Evolutionary conservation across 331 rosid species (phyloP).

Genomic region (Cucumis variabilis): DNA sequence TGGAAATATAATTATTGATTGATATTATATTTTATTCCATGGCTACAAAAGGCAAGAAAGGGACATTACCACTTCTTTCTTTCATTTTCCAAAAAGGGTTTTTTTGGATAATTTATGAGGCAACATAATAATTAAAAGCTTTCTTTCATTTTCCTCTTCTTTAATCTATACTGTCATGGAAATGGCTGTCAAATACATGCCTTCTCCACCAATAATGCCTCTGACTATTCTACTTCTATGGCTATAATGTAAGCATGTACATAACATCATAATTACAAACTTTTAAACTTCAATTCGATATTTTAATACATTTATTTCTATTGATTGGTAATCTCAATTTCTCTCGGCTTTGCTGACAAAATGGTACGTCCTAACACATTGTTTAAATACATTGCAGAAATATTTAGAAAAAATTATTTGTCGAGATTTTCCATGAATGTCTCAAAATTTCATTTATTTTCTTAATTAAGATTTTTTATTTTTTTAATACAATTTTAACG

Average conservation of each 20-base stretch:
- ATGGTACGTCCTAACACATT: no score
- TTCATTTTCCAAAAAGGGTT: neutral
- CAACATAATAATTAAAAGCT: constrained; percentile 4
- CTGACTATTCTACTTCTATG: neutral
- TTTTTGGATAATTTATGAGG: neutral
- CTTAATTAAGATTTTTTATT: no score
- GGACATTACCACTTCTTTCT: neutral
- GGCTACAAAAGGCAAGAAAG: neutral
- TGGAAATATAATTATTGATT: neutral
- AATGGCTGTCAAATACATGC: neutral
- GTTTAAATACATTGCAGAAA: no score
- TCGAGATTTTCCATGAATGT: no score
- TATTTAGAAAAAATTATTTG: no score
- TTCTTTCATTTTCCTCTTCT: neutral
- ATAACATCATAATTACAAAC: neutral
- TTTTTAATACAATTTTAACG: no score
- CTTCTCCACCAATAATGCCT: neutral
- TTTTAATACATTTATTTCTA: neutral
- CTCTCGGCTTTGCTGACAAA: neutral
- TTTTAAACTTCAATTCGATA: neutral
- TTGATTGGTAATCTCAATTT: neutral
- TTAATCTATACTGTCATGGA: neutral
- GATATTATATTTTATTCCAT: constrained; percentile 9
- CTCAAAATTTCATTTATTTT: no score
- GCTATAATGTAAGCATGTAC: neutral